A percentile compares a stretch with the other conserved stretches of the same genome.
Evolutionary conservation across 768 basidiomycete species (phyloP).

Genomic region (Panaeolus cyanescens): DNA sequence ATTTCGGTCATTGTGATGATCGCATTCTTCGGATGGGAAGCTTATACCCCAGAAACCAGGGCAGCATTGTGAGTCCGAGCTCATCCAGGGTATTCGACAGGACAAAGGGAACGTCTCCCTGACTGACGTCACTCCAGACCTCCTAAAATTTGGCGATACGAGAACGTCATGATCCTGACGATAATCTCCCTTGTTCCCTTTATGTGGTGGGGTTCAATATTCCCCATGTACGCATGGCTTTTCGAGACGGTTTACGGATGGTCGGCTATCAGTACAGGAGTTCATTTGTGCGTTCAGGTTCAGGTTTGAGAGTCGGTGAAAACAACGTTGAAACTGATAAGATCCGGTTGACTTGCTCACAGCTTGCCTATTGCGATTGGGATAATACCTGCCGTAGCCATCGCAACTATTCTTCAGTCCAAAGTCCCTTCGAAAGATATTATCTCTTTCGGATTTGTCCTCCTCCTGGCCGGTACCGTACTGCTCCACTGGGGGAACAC

Average conservation of each 20-base stretch:
- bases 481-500: constrained; percentile 43
- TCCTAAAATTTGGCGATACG: constrained; percentile 42
- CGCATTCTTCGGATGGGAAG: constrained; percentile 56
- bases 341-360: background rate
- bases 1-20: constrained; percentile 40
- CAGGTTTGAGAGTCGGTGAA: background rate
- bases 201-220: constrained; percentile 37
- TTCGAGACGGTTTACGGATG: constrained; percentile 47
- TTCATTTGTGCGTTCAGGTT: constrained; percentile 38
- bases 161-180: constrained; percentile 42
- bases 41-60: constrained; percentile 33
- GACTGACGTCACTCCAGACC: constrained; percentile 27
- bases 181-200: constrained; percentile 38
- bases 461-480: constrained; percentile 38
- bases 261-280: constrained; percentile 37
- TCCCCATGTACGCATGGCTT: constrained; percentile 32
- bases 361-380: constrained; percentile 45
- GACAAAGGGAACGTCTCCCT: background rate
- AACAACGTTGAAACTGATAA: constrained; percentile 8
- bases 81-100: background rate
- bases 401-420: constrained; percentile 36
- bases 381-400: constrained; percentile 36
- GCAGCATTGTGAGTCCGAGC: constrained; percentile 41
- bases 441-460: constrained; percentile 40
- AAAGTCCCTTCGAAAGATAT: constrained; percentile 43